Conservation (phyloP, 2,329 filamentous ascomycete species). For the Colletotrichum sp. region DNA sequence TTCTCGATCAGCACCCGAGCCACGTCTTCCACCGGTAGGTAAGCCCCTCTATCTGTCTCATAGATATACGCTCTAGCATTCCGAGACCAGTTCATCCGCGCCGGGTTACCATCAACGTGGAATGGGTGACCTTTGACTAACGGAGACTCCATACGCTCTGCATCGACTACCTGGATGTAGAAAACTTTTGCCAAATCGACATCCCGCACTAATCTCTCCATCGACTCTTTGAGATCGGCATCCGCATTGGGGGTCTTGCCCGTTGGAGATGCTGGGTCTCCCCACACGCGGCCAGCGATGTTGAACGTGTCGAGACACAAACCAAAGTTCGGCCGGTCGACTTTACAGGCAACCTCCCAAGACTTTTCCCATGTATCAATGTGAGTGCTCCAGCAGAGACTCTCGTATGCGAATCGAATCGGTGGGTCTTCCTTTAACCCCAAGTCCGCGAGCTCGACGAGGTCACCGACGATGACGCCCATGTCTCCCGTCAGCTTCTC, state of each 20-base stretch:
- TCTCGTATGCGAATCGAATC: slow-evolving; percentile 76
- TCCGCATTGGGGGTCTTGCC: slow-evolving; percentile 62
- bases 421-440: slow-evolving; percentile 60
- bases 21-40: slow-evolving; percentile 61
- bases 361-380: slow-evolving; percentile 73
- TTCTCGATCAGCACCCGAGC: background rate
- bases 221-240: slow-evolving; percentile 54
- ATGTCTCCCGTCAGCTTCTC: slow-evolving; percentile 48
- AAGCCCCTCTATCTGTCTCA: slow-evolving; percentile 58
- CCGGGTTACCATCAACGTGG: slow-evolving; percentile 56
- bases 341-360: slow-evolving; percentile 69
- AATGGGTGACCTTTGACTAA: slow-evolving; percentile 56
- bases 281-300: slow-evolving; percentile 73
- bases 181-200: slow-evolving; percentile 72
- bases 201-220: slow-evolving; percentile 55
- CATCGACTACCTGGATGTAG: slow-evolving; percentile 79
- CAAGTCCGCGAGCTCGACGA: slow-evolving; percentile 69
- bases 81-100: slow-evolving; percentile 68
- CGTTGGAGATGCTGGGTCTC: slow-evolving; percentile 62
- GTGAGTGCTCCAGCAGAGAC: slow-evolving; percentile 73
- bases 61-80: slow-evolving; percentile 67
- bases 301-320: slow-evolving; percentile 84
- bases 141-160: slow-evolving; percentile 61
- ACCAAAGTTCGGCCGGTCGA: slow-evolving; percentile 74
- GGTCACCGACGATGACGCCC: slow-evolving; percentile 64